A percentile compares a stretch with the other conserved stretches of the same genome.
Evolutionary conservation across 2,329 filamentous ascomycete genomes (phyloP).

Genomic region (Diplodia corticola): DNA sequence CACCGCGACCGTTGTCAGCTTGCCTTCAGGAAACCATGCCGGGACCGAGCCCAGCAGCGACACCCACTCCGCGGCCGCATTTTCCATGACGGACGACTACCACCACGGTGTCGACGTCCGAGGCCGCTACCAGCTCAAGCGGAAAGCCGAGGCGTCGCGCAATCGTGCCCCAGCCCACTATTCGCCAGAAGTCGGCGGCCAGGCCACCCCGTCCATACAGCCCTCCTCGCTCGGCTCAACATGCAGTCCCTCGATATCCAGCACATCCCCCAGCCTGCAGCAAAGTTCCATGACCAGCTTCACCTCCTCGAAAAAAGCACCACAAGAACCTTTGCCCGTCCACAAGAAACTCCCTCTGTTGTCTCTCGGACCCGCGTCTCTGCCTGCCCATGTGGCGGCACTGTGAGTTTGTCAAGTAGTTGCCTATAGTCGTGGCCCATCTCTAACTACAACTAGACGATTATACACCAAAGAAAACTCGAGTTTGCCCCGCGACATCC

Average conservation of each 20-base stretch:
- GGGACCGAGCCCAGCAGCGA: no score
- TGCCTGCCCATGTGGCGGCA: conserved; percentile 3
- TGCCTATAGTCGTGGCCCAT: neutral
- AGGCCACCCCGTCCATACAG: neutral
- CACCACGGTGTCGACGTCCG: neutral
- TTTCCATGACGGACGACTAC: neutral
- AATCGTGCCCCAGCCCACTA: neutral
- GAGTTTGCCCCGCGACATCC: neutral
- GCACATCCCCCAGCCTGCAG: neutral
- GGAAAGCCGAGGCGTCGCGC: neutral
- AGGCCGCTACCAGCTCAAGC: neutral
- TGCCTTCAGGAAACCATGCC: neutral
- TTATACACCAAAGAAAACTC: neutral
- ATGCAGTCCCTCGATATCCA: neutral
- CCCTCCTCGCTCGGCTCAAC: conserved; percentile 11
- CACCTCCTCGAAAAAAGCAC: neutral
- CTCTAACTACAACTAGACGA: neutral
- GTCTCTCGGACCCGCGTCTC: conserved; percentile 1
- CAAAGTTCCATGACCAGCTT: conserved; percentile 14
- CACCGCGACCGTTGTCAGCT: neutral
- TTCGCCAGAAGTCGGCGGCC: neutral
- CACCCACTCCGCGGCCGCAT: neutral
- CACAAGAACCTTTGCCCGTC: neutral
- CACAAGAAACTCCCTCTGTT: neutral
- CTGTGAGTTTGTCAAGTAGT: neutral